phyloP scores from a whole-genome alignment of 2,329 filamentous ascomycete species.

The Calonectria hawksworthii region DNA sequence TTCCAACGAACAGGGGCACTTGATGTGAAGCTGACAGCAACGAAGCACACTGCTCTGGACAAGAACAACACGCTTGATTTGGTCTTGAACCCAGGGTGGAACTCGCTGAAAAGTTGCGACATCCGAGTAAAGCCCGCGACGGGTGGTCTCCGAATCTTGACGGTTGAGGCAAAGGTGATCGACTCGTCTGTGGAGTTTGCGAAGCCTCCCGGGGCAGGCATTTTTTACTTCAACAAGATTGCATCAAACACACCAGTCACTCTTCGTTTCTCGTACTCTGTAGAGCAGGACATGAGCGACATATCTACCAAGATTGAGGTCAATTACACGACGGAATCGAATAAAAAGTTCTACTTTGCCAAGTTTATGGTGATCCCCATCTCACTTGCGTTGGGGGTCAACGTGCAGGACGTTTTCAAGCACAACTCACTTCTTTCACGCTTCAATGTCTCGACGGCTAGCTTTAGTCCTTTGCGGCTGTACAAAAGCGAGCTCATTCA shows the following conservation, averaged over 20 bases:
- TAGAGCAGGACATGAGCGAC: constrained; percentile 81
- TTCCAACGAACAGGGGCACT: constrained; percentile 80
- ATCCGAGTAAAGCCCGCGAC: constrained; percentile 75
- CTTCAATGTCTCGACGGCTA: constrained; percentile 91
- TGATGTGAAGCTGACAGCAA: constrained; percentile 75
- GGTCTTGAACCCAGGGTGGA: constrained; percentile 80
- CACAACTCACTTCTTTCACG: constrained; percentile 84
- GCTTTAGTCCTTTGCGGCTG: constrained; percentile 79
- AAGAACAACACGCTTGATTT: constrained; percentile 84
- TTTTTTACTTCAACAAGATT: constrained; percentile 66
- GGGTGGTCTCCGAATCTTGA: constrained; percentile 74
- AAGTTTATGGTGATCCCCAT: constrained; percentile 76
- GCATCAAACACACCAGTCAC: constrained; percentile 61
- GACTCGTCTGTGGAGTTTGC: constrained; percentile 58
- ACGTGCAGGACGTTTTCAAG: constrained; percentile 97
- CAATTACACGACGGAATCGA: constrained; percentile 77
- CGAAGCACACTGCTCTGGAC: constrained; percentile 83
- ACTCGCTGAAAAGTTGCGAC: constrained; percentile 72
- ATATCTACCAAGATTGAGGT: constrained; percentile 84
- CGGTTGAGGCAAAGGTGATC: constrained; percentile 69
- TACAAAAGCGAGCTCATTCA: constrained; percentile 78
- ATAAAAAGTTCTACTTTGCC: constrained; percentile 57
- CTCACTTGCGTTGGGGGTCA: constrained; percentile 88
- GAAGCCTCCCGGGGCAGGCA: constrained; percentile 66
- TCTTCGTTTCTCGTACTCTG: constrained; percentile 83